These are phyloP conservation scores for Eragrostis tef DNA, from an alignment of 202 grass and related monocot species.

Conservation along the genomic window DNA sequence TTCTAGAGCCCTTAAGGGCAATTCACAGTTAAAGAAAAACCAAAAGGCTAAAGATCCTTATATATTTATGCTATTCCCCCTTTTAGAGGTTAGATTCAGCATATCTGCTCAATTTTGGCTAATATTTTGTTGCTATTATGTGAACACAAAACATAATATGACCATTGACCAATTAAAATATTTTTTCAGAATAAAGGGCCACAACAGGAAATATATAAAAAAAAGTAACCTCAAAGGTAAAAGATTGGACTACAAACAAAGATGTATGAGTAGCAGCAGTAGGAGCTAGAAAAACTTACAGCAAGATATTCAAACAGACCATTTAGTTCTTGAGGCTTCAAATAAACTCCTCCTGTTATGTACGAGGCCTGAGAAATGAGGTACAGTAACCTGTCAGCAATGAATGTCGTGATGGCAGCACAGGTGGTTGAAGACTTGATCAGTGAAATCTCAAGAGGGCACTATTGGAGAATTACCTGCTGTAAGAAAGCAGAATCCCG, in stretches of 20 bases:
- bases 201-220: neutral
- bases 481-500: conserved; percentile 98
- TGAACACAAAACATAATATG: neutral
- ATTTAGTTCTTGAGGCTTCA: conserved; percentile 88
- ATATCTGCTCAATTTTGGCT: neutral
- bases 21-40: neutral
- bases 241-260: neutral
- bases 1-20: neutral
- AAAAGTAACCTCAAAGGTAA: neutral
- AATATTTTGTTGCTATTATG: neutral
- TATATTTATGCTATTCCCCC: neutral
- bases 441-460: neutral
- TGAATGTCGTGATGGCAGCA: neutral
- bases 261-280: neutral
- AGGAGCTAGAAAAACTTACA: conserved; percentile 51
- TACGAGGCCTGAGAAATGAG: conserved; percentile 78
- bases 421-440: conserved; percentile 7
- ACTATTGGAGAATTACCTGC: conserved; percentile 55
- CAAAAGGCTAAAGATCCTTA: neutral
- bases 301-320: conserved; percentile 89
- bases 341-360: conserved; percentile 92
- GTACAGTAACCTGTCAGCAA: conserved; percentile 34
- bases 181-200: neutral
- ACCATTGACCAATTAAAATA: conserved; percentile 10
- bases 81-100: neutral